phyloP scores from a whole-genome alignment of 169 alveolate species.

The Fabrea salina region DNA sequence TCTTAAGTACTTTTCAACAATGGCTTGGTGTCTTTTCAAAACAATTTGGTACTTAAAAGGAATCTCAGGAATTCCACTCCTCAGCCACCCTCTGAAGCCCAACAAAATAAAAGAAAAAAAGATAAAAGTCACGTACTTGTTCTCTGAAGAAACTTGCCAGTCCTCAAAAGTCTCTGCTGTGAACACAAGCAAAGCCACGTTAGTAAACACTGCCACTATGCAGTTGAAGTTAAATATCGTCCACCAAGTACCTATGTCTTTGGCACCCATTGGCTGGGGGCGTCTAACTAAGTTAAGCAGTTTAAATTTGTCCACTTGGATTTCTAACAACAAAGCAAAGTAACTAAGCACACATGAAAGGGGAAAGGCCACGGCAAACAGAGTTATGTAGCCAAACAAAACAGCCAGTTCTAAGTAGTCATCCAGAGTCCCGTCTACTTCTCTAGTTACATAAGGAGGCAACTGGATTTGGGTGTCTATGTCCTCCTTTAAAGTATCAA shows the following conservation, averaged over 20 bases:
- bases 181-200: background rate
- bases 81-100: background rate
- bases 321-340: background rate
- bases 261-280: conserved; percentile 31
- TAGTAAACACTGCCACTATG: conserved; percentile 20
- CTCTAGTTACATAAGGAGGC: conserved; percentile 29
- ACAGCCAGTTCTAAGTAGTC: conserved; percentile 28
- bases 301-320: conserved; percentile 14
- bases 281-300: conserved; percentile 22
- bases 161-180: background rate
- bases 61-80: background rate
- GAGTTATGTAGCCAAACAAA: conserved; percentile 26
- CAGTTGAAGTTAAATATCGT: conserved; percentile 1
- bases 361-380: conserved; percentile 37
- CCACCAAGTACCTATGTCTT: conserved; percentile 12
- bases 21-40: background rate
- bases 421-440: conserved; percentile 32
- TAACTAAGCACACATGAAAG: background rate
- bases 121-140: background rate
- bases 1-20: background rate
- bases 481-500: background rate
- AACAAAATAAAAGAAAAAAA: background rate
- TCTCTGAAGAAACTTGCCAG: background rate
- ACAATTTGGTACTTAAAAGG: background rate
- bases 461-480: conserved; percentile 18